Evolutionary conservation across 139 green algal species (phyloP).

Genomic region (Pedinophyceae sp.): DNA sequence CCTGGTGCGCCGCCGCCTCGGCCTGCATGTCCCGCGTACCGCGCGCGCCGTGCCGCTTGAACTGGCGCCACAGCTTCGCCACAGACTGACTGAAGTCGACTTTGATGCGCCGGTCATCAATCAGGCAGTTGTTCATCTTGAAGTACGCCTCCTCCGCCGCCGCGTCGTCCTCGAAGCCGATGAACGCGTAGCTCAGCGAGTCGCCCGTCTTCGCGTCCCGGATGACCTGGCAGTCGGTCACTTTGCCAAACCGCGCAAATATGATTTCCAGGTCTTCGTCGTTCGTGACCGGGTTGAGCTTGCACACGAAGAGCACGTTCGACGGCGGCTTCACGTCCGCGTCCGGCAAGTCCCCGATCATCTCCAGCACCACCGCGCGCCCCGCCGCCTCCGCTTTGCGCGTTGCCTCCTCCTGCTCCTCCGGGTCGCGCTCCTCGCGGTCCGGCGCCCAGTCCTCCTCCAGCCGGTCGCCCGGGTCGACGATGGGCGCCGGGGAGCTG

Average conservation of each 20-base stretch:
- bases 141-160: conserved; percentile 82
- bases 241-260: conserved; percentile 86
- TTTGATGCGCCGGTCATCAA: conserved; percentile 86
- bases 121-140: conserved; percentile 99
- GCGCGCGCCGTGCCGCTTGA: conserved; percentile 36
- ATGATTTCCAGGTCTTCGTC: conserved; percentile 98
- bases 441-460: conserved; percentile 88
- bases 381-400: conserved; percentile 52
- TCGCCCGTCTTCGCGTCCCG: conserved; percentile 90
- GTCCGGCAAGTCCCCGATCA: conserved; percentile 86
- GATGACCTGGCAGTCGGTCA: conserved; percentile 87
- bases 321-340: conserved; percentile 79
- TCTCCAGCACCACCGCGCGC: conserved; percentile 88
- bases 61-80: conserved; percentile 85
- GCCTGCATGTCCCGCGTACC: conserved; percentile 17
- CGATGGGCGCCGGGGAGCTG: no score
- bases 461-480: conserved; percentile 49
- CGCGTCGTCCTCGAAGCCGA: conserved; percentile 67
- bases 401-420: conserved; percentile 65
- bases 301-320: conserved; percentile 97
- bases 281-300: conserved; percentile 85
- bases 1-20: conserved; percentile 7
- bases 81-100: conserved; percentile 90
- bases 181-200: conserved; percentile 87
- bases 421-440: conserved; percentile 43